These are phyloP conservation scores for Calonectria honghensis DNA, from an alignment of 2,329 filamentous ascomycete genomes.

Conservation along the genomic window DNA sequence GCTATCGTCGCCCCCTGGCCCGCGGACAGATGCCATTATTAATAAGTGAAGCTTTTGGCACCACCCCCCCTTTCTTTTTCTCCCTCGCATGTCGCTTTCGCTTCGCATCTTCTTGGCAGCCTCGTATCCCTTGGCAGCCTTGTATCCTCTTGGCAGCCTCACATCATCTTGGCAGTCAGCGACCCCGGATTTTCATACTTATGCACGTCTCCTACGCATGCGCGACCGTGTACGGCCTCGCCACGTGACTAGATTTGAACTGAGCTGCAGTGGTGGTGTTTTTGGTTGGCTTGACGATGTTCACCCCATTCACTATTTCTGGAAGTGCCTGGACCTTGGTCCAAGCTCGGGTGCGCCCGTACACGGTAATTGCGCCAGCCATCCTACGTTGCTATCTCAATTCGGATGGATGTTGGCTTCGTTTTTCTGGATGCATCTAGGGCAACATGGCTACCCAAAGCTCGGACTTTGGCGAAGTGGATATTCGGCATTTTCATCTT, in stretches of 20 bases:
- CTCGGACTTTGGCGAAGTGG: neutral
- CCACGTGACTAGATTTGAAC: neutral
- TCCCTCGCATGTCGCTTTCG: neutral
- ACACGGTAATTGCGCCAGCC: neutral
- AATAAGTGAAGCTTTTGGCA: neutral
- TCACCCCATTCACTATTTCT: neutral
- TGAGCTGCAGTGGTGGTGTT: too few species aligned
- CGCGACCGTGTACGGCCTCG: neutral
- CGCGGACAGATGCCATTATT: neutral
- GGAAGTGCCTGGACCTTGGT: neutral
- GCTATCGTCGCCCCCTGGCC: neutral
- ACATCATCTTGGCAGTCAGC: neutral
- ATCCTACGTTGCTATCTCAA: neutral
- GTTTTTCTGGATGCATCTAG: neutral
- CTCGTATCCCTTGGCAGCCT: neutral
- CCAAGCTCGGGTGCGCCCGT: neutral
- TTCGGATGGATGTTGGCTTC: neutral
- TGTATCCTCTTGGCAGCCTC: neutral
- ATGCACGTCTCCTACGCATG: neutral
- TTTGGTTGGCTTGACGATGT: too few species aligned
- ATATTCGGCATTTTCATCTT: neutral
- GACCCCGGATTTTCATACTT: neutral
- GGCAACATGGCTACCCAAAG: neutral
- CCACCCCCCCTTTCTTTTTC: neutral
- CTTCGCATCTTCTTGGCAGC: neutral